Conservation (phyloP, 257 asterid species). For the Pogostemon cablin region DNA sequence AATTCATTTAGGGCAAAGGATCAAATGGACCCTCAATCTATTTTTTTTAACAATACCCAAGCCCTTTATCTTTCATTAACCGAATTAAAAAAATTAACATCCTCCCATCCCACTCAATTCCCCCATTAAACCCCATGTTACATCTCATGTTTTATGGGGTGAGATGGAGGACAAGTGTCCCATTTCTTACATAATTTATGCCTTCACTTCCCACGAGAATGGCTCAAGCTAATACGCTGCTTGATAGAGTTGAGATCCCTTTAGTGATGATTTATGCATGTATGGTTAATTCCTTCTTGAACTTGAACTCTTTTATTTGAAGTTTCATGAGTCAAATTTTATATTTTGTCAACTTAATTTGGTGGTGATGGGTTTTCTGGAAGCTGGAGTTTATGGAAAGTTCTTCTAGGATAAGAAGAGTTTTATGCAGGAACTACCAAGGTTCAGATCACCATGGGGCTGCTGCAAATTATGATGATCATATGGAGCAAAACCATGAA, state of each 20-base stretch:
- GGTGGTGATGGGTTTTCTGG: slow-evolving; percentile 77
- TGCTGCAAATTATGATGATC: slow-evolving; percentile 88
- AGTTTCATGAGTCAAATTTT: slow-evolving; percentile 27
- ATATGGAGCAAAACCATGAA: slow-evolving; percentile 51
- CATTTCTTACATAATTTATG: no score
- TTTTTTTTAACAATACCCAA: no score
- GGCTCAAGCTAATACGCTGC: slow-evolving; percentile 94
- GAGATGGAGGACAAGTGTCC: no score
- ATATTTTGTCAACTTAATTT: slow-evolving; percentile 33
- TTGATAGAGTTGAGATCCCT: slow-evolving; percentile 84
- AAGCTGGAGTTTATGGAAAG: slow-evolving; percentile 91
- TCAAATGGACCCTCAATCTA: no score
- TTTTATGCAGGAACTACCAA: slow-evolving; percentile 76
- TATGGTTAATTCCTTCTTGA: slow-evolving; percentile 49
- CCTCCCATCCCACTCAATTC: no score
- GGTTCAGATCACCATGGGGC: slow-evolving; percentile 94
- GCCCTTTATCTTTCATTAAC: no score
- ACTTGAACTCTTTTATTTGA: slow-evolving; percentile 33
- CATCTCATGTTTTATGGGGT: no score
- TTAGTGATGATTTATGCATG: slow-evolving; percentile 65
- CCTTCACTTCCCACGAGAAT: no score
- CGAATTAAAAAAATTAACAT: no score
- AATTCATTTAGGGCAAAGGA: no score
- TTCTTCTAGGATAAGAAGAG: slow-evolving; percentile 93
- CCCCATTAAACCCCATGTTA: no score